A percentile compares a stretch with the other conserved stretches of the same genome.
phyloP scores from a whole-genome alignment of 768 basidiomycete species.

The Leccinum rimulosum region DNA sequence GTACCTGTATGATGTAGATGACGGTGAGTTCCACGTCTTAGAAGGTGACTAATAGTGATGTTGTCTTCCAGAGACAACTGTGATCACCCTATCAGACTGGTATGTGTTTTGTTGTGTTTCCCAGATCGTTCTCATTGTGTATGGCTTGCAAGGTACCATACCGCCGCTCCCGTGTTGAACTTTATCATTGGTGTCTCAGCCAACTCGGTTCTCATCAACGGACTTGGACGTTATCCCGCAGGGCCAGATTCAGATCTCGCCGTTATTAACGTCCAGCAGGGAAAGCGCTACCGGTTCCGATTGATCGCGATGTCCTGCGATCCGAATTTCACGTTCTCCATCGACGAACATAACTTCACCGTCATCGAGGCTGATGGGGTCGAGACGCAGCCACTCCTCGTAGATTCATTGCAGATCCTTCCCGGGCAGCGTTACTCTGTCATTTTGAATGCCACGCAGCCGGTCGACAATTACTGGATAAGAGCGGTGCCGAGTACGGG shows the following conservation, averaged over 20 bases:
- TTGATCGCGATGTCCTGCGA: slow-evolving; percentile 46
- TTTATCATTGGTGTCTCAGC: slow-evolving; percentile 15
- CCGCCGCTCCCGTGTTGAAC: slow-evolving; percentile 16
- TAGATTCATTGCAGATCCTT: slow-evolving; percentile 35
- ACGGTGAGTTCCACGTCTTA: slow-evolving; percentile 29
- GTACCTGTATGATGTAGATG: slow-evolving; percentile 43
- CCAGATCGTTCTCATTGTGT: background rate
- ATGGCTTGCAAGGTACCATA: slow-evolving; percentile 21
- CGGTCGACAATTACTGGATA: slow-evolving; percentile 54
- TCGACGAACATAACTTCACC: slow-evolving; percentile 44
- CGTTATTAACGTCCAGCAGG: slow-evolving; percentile 37
- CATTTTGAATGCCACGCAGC: slow-evolving; percentile 42
- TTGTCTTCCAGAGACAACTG: slow-evolving; percentile 18
- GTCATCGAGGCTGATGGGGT: slow-evolving; percentile 45
- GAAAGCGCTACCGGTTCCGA: slow-evolving; percentile 47
- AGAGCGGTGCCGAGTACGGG: slow-evolving; percentile 34
- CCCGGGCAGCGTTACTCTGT: slow-evolving; percentile 43
- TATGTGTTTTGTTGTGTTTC: background rate
- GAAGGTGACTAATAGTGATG: background rate
- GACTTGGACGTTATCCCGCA: slow-evolving; percentile 27
- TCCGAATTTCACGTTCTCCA: slow-evolving; percentile 42
- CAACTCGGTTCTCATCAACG: slow-evolving; percentile 33
- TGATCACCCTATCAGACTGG: slow-evolving; percentile 29
- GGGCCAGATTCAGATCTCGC: slow-evolving; percentile 39
- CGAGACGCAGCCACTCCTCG: slow-evolving; percentile 39